phyloP scores from a whole-genome alignment of 2,329 filamentous ascomycete species.

The Epichloe coenophiala region DNA sequence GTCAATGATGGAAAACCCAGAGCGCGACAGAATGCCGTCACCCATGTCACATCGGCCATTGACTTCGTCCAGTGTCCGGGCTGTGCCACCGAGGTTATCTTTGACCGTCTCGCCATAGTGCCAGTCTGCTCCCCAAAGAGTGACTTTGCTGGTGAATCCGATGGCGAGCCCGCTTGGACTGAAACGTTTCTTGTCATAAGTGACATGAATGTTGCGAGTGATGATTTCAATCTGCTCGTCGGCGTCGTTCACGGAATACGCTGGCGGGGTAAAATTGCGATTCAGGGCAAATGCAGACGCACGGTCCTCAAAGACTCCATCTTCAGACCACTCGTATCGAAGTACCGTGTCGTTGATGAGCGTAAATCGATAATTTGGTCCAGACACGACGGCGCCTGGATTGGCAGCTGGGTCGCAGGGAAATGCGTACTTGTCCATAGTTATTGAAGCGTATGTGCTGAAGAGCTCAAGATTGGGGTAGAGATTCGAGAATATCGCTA shows the following conservation, averaged over 20 bases:
- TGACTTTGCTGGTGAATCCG: conserved; percentile 25
- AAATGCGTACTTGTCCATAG: conserved; percentile 2
- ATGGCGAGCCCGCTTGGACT: conserved; percentile 34
- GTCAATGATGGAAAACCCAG: conserved; percentile 38
- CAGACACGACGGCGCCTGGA: conserved; percentile 1
- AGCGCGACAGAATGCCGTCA: conserved; percentile 34
- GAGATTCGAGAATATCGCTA: too few relatives aligned
- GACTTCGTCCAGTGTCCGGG: conserved; percentile 40
- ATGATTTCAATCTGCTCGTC: conserved; percentile 38
- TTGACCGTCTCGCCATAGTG: conserved; percentile 32
- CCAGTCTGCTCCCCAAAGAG: conserved; percentile 17
- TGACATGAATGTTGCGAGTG: conserved; percentile 39
- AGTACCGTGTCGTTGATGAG: conserved; percentile 41
- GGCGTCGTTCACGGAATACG: conserved; percentile 33
- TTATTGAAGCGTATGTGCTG: not conserved
- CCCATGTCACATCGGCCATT: conserved; percentile 37
- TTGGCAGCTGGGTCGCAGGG: conserved; percentile 2
- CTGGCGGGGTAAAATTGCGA: conserved; percentile 23
- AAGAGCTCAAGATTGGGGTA: too few relatives aligned
- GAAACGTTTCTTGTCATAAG: conserved; percentile 45
- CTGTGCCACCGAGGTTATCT: conserved; percentile 31
- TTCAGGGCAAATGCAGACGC: conserved; percentile 47
- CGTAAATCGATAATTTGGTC: conserved; percentile 40
- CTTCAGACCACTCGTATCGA: conserved; percentile 48
- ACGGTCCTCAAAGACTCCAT: conserved; percentile 47